Base-by-base conservation (phyloP, 805 yeast species). In the Candida alai region DNA sequence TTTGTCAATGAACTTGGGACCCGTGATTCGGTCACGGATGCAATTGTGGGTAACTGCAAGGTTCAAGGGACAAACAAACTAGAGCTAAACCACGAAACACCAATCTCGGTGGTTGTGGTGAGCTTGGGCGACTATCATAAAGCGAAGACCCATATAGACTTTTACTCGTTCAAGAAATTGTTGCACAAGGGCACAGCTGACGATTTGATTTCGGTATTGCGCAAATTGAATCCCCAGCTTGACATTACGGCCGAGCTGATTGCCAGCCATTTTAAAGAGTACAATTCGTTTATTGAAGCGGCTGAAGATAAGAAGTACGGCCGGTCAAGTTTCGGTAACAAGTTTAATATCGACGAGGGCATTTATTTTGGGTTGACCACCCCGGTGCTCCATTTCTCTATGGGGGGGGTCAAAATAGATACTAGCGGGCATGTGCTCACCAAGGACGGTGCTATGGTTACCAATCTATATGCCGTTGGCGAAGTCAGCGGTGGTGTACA, bases 401-500 rank as follows among this genome's bases (percentile, higher is more conserved):
- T 78, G 84, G 86, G 87, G 15, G 86, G 87, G 30, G 74, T 76
- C 4, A 68, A 69, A 51, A 74, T 77, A 36, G 66, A 76, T 47
- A 67, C 61, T 14, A 48, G 63, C 26, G 58, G 74, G 0, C 68
- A 68, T 36, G 76, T 74, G 2, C 30, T 68, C 11, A 39, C 37
- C 2, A 47, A 55, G 26, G 44, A 59, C 20, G 47, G 53, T 12
- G 36, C 52, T 2, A 44, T 64, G 6, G 56, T 72, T 3, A 47
- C 55, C 2, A 78, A 79, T 11, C 47, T 79, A 7, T 78, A 63
- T 51, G 84, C 84, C 0, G 74, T 74, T 14, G 87, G 86, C 10
- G 86, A 80, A 50, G 72, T 76, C 14, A 72, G 80, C 30, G 85
- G 84, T 13, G 86, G 84, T 27, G 73, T 79, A 4, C 85, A 79